Evolutionary conservation across 1,284 basidiomycete genomes (phyloP).

Genomic region (Ustilago loliicola): DNA sequence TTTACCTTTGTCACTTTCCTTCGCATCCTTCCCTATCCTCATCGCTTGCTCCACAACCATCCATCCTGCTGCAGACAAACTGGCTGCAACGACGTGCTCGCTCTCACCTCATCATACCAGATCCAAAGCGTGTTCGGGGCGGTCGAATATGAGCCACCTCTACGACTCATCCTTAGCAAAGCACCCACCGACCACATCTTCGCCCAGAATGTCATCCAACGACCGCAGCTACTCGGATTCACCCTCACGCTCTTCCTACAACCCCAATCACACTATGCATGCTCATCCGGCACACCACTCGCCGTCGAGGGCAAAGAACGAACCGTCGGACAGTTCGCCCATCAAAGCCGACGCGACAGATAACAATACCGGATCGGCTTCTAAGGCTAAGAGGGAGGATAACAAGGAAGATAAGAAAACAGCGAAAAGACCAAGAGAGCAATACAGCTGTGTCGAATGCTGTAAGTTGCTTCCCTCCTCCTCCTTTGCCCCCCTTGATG

Average conservation of each 20-base stretch:
- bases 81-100: too few relatives aligned
- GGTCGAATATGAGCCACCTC: constrained; percentile 1
- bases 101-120: too few relatives aligned
- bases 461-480: constrained; percentile 26
- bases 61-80: too few relatives aligned
- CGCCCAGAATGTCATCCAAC: constrained; percentile 14
- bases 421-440: constrained; percentile 46
- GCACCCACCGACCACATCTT: not conserved
- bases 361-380: constrained; percentile 3
- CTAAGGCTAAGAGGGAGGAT: constrained; percentile 20
- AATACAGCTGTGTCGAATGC: constrained; percentile 57
- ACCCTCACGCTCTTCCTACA: constrained; percentile 12
- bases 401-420: constrained; percentile 36
- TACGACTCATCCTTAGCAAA: constrained; percentile 11
- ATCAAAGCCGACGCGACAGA: constrained; percentile 36
- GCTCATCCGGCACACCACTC: constrained; percentile 10
- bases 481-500: not conserved
- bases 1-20: not conserved
- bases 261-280: not conserved
- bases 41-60: not conserved
- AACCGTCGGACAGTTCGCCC: constrained; percentile 37
- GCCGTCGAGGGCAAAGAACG: constrained; percentile 20
- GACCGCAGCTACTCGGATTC: constrained; percentile 19
- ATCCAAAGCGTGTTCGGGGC: too few relatives aligned
- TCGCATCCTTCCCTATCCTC: not conserved